Evolutionary conservation across 352 stramenopile species (phyloP).

Genomic region (Aphanomyces invadans): DNA sequence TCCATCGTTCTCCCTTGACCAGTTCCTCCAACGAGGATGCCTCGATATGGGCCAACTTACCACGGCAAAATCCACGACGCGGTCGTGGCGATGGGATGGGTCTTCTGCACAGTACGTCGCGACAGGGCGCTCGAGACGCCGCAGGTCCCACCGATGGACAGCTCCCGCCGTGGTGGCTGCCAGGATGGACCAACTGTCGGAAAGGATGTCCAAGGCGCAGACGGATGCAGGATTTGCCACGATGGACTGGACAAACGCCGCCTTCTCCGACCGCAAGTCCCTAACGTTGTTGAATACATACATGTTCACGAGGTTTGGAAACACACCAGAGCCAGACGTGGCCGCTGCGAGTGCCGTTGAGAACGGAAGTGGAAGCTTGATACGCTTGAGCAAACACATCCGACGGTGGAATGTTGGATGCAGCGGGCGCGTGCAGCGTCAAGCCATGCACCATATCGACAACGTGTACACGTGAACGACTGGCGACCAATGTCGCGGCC

Average conservation of each 20-base stretch:
- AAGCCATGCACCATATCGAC: neutral
- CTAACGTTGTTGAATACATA: neutral
- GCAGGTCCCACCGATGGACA: conserved; percentile 6
- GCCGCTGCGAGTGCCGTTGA: conserved; percentile 22
- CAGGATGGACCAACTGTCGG: neutral
- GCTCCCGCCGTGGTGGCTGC: neutral
- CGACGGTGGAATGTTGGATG: neutral
- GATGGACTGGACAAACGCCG: neutral
- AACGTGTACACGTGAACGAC: neutral
- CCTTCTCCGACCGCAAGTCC: neutral
- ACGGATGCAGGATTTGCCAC: neutral
- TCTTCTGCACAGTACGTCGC: neutral
- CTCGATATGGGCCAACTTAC: no score
- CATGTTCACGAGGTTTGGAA: neutral
- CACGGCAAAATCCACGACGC: neutral
- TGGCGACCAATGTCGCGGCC: no score
- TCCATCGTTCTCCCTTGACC: no score
- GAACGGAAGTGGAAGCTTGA: neutral
- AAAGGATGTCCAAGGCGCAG: neutral
- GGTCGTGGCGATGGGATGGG: neutral
- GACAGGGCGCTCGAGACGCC: neutral
- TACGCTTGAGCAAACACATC: conserved; percentile 22
- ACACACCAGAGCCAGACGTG: conserved; percentile 17
- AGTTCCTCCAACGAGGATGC: no score
- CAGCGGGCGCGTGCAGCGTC: neutral